Evolutionary conservation across 148 eudicot genomes (phyloP).

Genomic region (Rhododendron molle): DNA sequence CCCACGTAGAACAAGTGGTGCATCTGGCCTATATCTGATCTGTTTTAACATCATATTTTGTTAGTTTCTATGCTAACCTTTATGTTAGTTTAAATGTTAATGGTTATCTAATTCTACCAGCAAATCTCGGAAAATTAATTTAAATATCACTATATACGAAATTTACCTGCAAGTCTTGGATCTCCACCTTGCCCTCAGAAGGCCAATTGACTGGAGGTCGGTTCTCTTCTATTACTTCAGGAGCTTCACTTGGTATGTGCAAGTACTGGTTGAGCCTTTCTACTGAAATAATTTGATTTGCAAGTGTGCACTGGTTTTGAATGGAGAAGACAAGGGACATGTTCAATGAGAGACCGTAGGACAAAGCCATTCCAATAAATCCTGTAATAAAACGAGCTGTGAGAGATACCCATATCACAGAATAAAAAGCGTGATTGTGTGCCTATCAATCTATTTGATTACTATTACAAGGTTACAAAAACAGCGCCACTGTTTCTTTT

Average conservation of each 20-base stretch:
- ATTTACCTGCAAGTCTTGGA: constrained; percentile 6
- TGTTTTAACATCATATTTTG: constrained; percentile 1
- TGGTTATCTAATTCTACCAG: neutral
- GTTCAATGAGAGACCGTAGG: constrained; percentile 88
- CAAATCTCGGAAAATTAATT: neutral
- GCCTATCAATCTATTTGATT: neutral
- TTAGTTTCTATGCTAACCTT: neutral
- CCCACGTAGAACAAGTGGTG: constrained; percentile 17
- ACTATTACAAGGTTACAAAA: neutral
- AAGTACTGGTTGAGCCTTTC: constrained; percentile 87
- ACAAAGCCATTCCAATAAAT: constrained; percentile 90
- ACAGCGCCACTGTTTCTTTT: neutral
- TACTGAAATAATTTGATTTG: constrained; percentile 77
- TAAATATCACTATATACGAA: neutral
- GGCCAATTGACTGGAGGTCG: constrained; percentile 1
- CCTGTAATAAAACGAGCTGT: constrained; percentile 39
- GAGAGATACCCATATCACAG: neutral
- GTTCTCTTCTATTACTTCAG: constrained; percentile 59
- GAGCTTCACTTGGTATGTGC: constrained; percentile 86
- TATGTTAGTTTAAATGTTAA: neutral
- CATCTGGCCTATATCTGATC: constrained; percentile 10
- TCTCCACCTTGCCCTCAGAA: constrained; percentile 4
- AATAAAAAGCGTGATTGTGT: neutral
- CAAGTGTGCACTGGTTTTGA: constrained; percentile 74
- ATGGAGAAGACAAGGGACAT: constrained; percentile 65